phyloP scores from a whole-genome alignment of 192 early-diverging fungal genomes.

The Entomortierella chlamydospora region DNA sequence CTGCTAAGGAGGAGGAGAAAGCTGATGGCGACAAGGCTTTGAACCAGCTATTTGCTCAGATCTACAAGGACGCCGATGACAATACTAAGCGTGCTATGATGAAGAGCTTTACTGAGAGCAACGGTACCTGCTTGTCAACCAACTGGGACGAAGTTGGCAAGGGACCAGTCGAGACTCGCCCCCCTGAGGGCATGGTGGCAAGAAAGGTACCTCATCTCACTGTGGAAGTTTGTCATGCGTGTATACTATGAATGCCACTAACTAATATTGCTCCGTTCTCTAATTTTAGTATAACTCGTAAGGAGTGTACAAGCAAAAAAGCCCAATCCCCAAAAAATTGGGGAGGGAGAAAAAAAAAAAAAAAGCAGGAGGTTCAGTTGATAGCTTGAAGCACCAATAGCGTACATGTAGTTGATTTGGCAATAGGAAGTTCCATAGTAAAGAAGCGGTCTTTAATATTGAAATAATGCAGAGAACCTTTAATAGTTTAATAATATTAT shows the following conservation, averaged over 20 bases:
- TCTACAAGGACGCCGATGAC: slow-evolving; percentile 91
- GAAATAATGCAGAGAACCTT: no score
- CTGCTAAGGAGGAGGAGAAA: slow-evolving; percentile 86
- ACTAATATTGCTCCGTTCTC: no score
- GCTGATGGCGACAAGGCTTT: slow-evolving; percentile 90
- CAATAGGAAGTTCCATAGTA: no score
- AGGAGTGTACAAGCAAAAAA: background rate
- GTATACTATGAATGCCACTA: no score
- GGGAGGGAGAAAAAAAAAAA: no score
- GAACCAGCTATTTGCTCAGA: slow-evolving; percentile 92
- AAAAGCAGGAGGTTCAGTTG: no score
- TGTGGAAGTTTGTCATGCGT: no score
- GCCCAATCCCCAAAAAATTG: no score
- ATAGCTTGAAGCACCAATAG: no score
- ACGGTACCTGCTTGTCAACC: slow-evolving; percentile 93
- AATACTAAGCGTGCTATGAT: slow-evolving; percentile 95
- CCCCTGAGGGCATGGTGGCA: slow-evolving; percentile 93
- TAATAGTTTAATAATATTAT: no score
- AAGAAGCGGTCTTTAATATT: no score
- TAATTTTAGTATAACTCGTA: slow-evolving; percentile 8
- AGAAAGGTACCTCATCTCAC: slow-evolving; percentile 77
- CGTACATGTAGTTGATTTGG: no score
- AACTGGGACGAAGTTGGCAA: slow-evolving; percentile 95
- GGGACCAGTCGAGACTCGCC: slow-evolving; percentile 85
- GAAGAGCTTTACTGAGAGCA: slow-evolving; percentile 96